Percentiles rank a stretch among this genome's conserved stretches.
Conservation (phyloP, 2,329 filamentous ascomycete genomes). For the Cladophialophora bantiana region DNA sequence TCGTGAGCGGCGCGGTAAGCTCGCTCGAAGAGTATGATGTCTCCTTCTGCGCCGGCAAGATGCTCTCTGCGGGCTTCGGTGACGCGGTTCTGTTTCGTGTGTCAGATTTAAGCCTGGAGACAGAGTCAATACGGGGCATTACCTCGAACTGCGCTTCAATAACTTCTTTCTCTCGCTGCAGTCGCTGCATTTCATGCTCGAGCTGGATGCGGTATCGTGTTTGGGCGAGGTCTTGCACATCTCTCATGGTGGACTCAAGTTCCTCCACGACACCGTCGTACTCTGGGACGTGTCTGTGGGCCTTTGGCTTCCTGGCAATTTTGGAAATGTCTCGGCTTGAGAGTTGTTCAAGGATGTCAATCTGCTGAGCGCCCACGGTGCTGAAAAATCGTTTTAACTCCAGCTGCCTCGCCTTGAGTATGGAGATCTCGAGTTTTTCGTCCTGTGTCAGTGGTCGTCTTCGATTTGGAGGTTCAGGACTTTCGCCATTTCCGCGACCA, state of each 20-base stretch:
- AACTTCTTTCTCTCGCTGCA: conserved; percentile 44
- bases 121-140: conserved; percentile 27
- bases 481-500: conserved; percentile 40
- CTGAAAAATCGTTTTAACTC: conserved; percentile 53
- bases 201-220: conserved; percentile 47
- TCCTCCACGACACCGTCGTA: conserved; percentile 47
- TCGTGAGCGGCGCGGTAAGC: conserved; percentile 50
- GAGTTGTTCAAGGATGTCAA: conserved; percentile 50
- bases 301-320: conserved; percentile 51
- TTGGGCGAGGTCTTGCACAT: conserved; percentile 43
- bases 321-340: conserved; percentile 49
- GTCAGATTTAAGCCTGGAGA: conserved; percentile 30
- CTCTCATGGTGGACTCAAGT: conserved; percentile 42
- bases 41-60: conserved; percentile 49
- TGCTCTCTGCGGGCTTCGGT: conserved; percentile 43
- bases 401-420: conserved; percentile 50
- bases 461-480: conserved; percentile 44
- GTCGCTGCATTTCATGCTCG: conserved; percentile 43
- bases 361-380: conserved; percentile 51
- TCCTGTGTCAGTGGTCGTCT: conserved; percentile 36
- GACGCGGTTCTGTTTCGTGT: conserved; percentile 41
- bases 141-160: conserved; percentile 45
- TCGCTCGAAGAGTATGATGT: conserved; percentile 50
- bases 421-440: conserved; percentile 36
- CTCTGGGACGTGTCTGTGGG: conserved; percentile 50